Evolutionary conservation across 2,329 filamentous ascomycete species (phyloP), one percentile per base, ranked within the genome.

Genomic region (Ramularia collo-cygni): DNA sequence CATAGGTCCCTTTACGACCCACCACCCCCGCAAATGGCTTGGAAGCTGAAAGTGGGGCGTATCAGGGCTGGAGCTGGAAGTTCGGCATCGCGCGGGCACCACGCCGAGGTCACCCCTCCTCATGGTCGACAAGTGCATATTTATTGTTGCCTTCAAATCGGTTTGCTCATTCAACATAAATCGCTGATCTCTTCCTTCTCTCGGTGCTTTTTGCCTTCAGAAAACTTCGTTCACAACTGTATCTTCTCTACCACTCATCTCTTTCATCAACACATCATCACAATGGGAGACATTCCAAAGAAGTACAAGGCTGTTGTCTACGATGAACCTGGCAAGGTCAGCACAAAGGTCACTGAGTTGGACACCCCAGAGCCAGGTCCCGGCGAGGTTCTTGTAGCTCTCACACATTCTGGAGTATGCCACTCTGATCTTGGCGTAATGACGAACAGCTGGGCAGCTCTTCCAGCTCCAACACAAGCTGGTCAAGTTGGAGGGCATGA

Each of bases 401-500:
- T 46, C 27, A 75, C 78, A 3, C 77, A 81, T 54, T 76, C 75
- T 0, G 79, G 79, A 35, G 77, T 82, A 32, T 82, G 78, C 60
- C 78, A 82, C 56, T 77, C 71, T 2, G 78, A 83, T 53, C 63
- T 76, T 46, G 76, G 71, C 34, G 62, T 79, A 40, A 71, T 71
- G 67, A 65, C 60, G 37, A 69, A 49, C 28, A n/a, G 32, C 30
- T 40, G 40, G 37, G 69, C 64, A 46, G 69, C 65, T 8, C 70
- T 84, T 1, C 77, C 77, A 2, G 66, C 65, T 47, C 76, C 74
- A 26, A 81, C 77, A 6, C 72, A 71, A 54, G 59, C 70, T 27
- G 76, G 76, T 8, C 79, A 83, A 58, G 71, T 83, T 3, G 81
- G 81, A 29, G 81, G 81, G 4, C 81, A 85, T 54, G 81, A 85